phyloP scores from a whole-genome alignment of 306 rosid genomes.

The Cucumis hystrix region DNA sequence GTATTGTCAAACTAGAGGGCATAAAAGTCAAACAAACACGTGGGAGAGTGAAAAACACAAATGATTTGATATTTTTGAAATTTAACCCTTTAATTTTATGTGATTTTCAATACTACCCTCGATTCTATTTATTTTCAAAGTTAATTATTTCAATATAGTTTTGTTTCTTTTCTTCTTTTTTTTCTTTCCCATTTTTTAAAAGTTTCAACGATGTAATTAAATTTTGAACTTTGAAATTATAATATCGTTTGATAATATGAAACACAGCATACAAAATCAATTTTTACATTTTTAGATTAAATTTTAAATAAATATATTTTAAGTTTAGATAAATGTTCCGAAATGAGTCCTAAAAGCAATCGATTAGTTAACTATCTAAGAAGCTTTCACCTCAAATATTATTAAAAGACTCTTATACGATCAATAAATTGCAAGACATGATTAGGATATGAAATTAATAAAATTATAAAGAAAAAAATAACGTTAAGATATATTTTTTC shows the following conservation, averaged over 20 bases:
- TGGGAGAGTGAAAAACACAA: not conserved
- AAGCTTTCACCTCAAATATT: too few relatives aligned
- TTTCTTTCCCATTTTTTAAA: not conserved
- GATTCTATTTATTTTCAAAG: not conserved
- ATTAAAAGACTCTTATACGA: too few relatives aligned
- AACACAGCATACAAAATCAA: not conserved
- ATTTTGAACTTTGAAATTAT: not conserved
- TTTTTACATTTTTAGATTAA: too few relatives aligned
- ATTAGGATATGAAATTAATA: too few relatives aligned
- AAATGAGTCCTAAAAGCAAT: too few relatives aligned
- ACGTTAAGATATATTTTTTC: too few relatives aligned
- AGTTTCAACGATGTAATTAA: not conserved
- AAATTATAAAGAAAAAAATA: too few relatives aligned
- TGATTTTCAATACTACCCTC: not conserved
- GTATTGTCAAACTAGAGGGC: not conserved
- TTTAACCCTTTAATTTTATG: not conserved
- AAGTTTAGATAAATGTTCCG: too few relatives aligned
- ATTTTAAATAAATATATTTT: too few relatives aligned
- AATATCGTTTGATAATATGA: not conserved
- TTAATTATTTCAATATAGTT: not conserved
- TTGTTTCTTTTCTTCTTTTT: not conserved
- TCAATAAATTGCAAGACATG: too few relatives aligned
- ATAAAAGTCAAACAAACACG: not conserved
- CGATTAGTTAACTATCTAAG: too few relatives aligned
- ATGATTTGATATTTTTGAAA: not conserved